Base-by-base conservation (phyloP, 805 yeast species). In the Metschnikowia cubensis region DNA sequence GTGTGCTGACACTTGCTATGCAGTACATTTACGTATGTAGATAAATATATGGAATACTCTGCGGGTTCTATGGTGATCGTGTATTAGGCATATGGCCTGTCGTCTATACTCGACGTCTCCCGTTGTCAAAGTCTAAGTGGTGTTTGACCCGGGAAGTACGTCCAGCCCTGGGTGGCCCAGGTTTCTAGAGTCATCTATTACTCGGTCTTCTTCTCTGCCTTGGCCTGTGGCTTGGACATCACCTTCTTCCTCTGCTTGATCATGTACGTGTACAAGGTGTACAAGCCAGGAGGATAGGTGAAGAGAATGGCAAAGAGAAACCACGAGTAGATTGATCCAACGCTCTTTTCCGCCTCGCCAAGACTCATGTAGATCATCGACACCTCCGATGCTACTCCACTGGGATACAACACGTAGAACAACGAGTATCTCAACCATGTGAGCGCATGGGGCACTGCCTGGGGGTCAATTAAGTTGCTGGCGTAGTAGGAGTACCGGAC, bases 401-500 rank as follows among this genome's bases (percentile, higher is more conserved):
- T 67, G 17, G 99, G 99, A 63, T 94, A 94, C 56, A 94, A 73
- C 2, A 89, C 80, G 57, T 80, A 79, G 68, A 94, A 94, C 25
- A 89, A 71, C 55, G 87, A 87, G 76, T 94, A 94, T 62, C 99
- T 80, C 55, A 89, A 70, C 77, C 85, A 79, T 17, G 83, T 79
- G 57, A 92, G 74, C 62, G 71, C 64, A 35, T 63, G 59, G 4
- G 94, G 87, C 14, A 87, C 84, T 1, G 70, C 61, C 1, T 77
- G 80, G 7, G 72, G 70, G 29, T 76, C 71, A 22, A 67, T 63
- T 53, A 87, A 68, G 57, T 83, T 83, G 48, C 85, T 76, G 6
- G 95, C 91, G 64, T 94, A 95, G 71, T 82, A 94, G 39, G 89
- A 79, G 69, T 94, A 94, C 65, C 99, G 79, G 50, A 91, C 84